phyloP scores from a whole-genome alignment of 441 rosid genomes.

The Corymbia calophylla region DNA sequence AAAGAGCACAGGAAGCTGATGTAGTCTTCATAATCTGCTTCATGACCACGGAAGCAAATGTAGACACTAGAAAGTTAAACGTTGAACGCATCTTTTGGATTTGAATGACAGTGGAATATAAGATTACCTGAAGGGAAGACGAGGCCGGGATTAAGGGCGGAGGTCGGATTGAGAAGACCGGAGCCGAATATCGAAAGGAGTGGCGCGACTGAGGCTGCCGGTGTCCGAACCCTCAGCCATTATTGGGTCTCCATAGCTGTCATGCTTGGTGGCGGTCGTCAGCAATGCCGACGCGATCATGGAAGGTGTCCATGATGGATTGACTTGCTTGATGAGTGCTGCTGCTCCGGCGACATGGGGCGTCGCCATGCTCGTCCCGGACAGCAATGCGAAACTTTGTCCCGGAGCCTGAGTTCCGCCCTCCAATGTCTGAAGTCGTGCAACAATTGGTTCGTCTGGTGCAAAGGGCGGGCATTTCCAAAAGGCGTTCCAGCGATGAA shows the following conservation, averaged over 20 bases:
- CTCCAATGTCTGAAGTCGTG: slow-evolving; percentile 98
- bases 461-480: slow-evolving; percentile 81
- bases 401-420: slow-evolving; percentile 98
- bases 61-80: not conserved
- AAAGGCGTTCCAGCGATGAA: slow-evolving; percentile 83
- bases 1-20: slow-evolving; percentile 65
- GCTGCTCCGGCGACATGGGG: slow-evolving; percentile 78
- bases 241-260: slow-evolving; percentile 45
- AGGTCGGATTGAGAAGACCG: slow-evolving; percentile 60
- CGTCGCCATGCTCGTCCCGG: slow-evolving; percentile 96
- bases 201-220: slow-evolving; percentile 30
- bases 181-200: slow-evolving; percentile 70
- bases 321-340: slow-evolving; percentile 62
- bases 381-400: slow-evolving; percentile 56
- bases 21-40: slow-evolving; percentile 56
- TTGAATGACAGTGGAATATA: not conserved
- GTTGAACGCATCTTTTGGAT: not conserved
- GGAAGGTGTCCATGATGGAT: slow-evolving; percentile 77
- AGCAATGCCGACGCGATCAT: slow-evolving; percentile 84
- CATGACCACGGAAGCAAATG: not conserved
- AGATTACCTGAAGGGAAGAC: slow-evolving; percentile 53
- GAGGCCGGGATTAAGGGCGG: slow-evolving; percentile 78
- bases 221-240: slow-evolving; percentile 42
- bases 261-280: slow-evolving; percentile 56
- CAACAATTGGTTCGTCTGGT: slow-evolving; percentile 88